A percentile compares a stretch with the other conserved stretches of the same genome.
phyloP scores from a whole-genome alignment of 345 rosid species.

The Microcos paniculata region DNA sequence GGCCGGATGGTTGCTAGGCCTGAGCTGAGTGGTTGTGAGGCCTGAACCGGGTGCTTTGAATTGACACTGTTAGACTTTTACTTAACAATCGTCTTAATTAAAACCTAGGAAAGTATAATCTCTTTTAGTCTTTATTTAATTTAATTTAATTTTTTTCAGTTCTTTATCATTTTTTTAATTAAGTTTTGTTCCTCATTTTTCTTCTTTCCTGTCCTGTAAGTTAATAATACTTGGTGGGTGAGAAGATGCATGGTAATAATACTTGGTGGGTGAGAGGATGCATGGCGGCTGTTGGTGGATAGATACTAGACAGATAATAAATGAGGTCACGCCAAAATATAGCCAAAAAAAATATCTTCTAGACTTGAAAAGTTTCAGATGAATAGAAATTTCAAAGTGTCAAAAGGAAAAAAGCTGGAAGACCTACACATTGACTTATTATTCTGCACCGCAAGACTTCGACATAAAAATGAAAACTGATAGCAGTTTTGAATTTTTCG shows the following conservation, averaged over 20 bases:
- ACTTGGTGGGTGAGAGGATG: too few species aligned
- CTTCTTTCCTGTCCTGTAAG: slow-evolving; percentile 7
- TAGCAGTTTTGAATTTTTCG: too few species aligned
- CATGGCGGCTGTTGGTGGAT: neutral
- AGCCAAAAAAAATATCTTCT: neutral
- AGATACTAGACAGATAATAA: too few species aligned
- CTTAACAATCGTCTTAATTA: too few species aligned
- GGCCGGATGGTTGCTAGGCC: too few species aligned
- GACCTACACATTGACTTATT: too few species aligned
- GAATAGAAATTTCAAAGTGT: neutral
- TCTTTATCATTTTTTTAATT: neutral
- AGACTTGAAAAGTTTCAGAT: neutral
- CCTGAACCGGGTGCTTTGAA: too few species aligned
- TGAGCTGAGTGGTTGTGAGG: too few species aligned
- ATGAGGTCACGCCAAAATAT: neutral
- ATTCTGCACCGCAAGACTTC: too few species aligned
- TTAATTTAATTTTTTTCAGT: neutral
- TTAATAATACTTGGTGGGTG: neutral
- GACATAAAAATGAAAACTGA: too few species aligned
- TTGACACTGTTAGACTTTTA: too few species aligned
- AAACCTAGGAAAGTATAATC: neutral
- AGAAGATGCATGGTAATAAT: slow-evolving; percentile 15
- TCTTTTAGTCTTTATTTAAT: neutral
- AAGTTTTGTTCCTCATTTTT: neutral
- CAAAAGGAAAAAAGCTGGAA: too few species aligned